Conservation (phyloP, 2,329 filamentous ascomycete species). For the Phaeosphaeriaceae sp. region DNA sequence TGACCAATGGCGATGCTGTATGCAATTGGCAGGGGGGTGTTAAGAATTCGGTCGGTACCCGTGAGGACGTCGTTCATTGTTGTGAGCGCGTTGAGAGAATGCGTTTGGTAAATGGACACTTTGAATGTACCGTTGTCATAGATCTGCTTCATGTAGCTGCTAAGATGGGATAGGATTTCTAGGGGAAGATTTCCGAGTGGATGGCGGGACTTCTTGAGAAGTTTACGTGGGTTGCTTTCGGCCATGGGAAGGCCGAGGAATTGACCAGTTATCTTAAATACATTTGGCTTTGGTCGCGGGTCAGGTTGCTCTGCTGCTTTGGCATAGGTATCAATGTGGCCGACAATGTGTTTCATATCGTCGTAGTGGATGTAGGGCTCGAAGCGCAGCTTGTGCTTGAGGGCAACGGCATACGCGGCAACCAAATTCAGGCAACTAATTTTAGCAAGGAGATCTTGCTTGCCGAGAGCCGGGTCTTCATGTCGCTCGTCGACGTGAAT, state of each 20-base stretch:
- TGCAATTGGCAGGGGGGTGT: constrained; percentile 81
- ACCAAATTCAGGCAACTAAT: constrained; percentile 72
- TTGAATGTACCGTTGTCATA: constrained; percentile 62
- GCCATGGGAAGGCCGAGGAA: constrained; percentile 79
- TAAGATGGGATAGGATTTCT: constrained; percentile 77
- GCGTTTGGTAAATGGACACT: constrained; percentile 64
- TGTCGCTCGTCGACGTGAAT: constrained; percentile 70
- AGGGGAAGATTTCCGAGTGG: constrained; percentile 81
- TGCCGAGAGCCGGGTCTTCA: constrained; percentile 58
- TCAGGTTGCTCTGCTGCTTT: constrained; percentile 52
- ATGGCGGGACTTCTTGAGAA: constrained; percentile 71
- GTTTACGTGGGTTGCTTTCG: constrained; percentile 76
- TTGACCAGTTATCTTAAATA: constrained; percentile 68
- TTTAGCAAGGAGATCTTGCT: constrained; percentile 73
- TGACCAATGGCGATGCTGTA: constrained; percentile 84
- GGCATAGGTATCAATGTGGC: constrained; percentile 77
- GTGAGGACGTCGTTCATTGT: constrained; percentile 74
- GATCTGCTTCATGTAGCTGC: constrained; percentile 68
- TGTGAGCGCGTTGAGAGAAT: constrained; percentile 65
- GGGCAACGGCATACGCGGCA: constrained; percentile 74
- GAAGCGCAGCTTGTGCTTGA: constrained; percentile 86
- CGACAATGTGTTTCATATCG: constrained; percentile 72
- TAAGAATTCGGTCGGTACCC: constrained; percentile 77
- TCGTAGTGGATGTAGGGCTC: constrained; percentile 79
- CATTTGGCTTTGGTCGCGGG: constrained; percentile 35